phyloP scores from a whole-genome alignment of 176 grass and related monocot species.

The Triticum dicoccoides region DNA sequence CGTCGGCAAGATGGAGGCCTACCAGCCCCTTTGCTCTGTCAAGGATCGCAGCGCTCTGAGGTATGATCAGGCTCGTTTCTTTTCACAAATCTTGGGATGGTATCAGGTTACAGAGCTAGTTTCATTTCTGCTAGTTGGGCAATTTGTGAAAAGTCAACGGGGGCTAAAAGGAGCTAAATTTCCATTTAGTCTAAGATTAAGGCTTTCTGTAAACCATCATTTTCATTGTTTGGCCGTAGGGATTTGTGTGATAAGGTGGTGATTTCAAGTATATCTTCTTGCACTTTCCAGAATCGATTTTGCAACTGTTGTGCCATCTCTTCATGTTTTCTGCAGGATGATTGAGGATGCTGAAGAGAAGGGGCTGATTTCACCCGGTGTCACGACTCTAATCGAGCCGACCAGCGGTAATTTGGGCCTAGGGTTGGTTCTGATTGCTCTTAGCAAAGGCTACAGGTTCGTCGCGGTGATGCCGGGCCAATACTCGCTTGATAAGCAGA shows the following conservation, averaged over 20 bases:
- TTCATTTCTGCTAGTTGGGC: background rate
- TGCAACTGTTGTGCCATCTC: background rate
- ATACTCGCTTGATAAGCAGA: conserved; percentile 64
- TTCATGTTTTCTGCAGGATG: conserved; percentile 41
- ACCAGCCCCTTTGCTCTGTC: conserved; percentile 78
- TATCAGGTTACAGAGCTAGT: background rate
- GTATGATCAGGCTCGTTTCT: background rate
- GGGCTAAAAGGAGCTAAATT: background rate
- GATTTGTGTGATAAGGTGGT: background rate
- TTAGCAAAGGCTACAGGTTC: conserved; percentile 67
- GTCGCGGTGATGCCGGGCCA: conserved; percentile 58
- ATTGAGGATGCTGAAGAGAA: conserved; percentile 77
- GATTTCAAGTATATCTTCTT: background rate
- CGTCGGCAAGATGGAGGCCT: conserved; percentile 67
- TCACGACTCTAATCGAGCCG: conserved; percentile 56
- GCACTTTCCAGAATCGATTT: background rate
- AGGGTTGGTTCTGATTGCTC: conserved; percentile 38
- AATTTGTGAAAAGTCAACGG: background rate
- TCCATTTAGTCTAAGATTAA: background rate
- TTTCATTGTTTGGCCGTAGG: background rate
- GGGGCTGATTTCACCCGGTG: conserved; percentile 57
- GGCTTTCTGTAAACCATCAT: background rate
- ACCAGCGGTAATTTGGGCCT: conserved; percentile 72
- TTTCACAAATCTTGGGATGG: background rate
- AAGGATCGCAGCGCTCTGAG: conserved; percentile 68